These are phyloP conservation scores for Paramecium tetraurelia DNA, from an alignment of 73 alveolate genomes.

Conservation along the genomic window DNA sequence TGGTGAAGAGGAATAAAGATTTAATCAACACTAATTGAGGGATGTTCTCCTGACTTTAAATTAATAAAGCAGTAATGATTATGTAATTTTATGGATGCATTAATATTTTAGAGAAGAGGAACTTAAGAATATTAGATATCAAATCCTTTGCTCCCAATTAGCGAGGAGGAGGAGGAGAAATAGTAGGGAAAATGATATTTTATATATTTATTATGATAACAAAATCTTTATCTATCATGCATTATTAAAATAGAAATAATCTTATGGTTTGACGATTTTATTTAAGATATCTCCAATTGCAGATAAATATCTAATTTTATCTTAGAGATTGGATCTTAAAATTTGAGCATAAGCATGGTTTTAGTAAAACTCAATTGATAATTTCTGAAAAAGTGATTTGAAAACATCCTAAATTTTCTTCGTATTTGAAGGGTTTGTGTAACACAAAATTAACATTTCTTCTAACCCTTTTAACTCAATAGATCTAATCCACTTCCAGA, in stretches of 20 bases:
- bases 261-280: constrained; percentile 11
- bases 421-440: background rate
- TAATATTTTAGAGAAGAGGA: background rate
- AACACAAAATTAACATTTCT: constrained; percentile 12
- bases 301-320: constrained; percentile 23
- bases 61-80: background rate
- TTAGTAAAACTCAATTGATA: constrained; percentile 2
- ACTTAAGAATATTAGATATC: background rate
- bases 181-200: background rate
- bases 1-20: background rate
- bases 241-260: constrained; percentile 22
- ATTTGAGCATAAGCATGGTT: background rate
- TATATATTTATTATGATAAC: background rate
- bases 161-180: background rate
- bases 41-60: background rate
- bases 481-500: background rate
- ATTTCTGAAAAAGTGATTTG: background rate
- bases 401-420: background rate
- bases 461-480: constrained; percentile 11
- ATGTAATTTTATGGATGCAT: background rate
- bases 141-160: background rate
- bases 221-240: background rate
- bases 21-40: background rate
- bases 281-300: constrained; percentile 2
- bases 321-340: background rate